Evolutionary conservation across 441 rosid species (phyloP).

Genomic region (Geranium incanum): DNA sequence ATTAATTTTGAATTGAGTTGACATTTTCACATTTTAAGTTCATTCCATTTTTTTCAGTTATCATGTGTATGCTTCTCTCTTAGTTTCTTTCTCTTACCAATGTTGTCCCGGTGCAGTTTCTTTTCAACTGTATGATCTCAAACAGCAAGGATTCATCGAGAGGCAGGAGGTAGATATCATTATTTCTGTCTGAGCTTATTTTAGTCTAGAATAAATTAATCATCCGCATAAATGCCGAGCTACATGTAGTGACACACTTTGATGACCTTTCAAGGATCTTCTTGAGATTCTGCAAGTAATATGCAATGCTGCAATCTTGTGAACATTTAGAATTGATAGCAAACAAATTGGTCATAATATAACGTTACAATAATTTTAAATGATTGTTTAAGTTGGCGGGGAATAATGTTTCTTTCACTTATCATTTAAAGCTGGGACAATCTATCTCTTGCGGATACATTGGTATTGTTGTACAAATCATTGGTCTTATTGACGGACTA

Average conservation of each 20-base stretch:
- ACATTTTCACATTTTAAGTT: slow-evolving; percentile 8
- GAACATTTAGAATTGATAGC: neutral
- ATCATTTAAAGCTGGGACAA: neutral
- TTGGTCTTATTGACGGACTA: no score
- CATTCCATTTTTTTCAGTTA: neutral
- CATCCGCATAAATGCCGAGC: neutral
- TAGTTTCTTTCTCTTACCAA: slow-evolving; percentile 10
- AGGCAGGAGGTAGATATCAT: slow-evolving; percentile 55
- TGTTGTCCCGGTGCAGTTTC: slow-evolving; percentile 48
- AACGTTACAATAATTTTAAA: neutral
- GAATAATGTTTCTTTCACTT: neutral
- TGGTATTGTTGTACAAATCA: no score
- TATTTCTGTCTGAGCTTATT: slow-evolving; percentile 3
- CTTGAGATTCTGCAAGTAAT: neutral
- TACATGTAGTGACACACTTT: neutral
- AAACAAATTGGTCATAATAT: neutral
- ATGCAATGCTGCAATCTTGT: neutral
- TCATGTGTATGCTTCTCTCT: neutral
- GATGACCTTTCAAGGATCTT: neutral
- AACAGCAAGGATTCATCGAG: slow-evolving; percentile 95
- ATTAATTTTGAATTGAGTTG: slow-evolving; percentile 16
- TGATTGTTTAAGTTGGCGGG: neutral
- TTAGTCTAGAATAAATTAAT: neutral
- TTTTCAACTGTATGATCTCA: slow-evolving; percentile 82
- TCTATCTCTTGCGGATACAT: no score